These are phyloP conservation scores for Penicillium diatomitis DNA, from an alignment of 495 filamentous ascomycete genomes.

Conservation along the genomic window DNA sequence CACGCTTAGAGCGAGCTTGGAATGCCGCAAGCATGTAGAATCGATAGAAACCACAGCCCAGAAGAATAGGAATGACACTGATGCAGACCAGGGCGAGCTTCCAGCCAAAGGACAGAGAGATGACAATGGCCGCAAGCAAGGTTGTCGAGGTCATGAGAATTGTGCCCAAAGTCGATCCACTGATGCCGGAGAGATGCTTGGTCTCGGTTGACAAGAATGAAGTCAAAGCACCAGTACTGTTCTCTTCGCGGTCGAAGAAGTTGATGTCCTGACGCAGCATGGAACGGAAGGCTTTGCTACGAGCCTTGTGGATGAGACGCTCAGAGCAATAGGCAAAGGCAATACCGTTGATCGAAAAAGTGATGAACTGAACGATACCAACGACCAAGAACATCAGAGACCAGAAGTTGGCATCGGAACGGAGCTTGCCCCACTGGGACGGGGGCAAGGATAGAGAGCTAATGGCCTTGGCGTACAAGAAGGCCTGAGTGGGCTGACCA, in stretches of 20 bases:
- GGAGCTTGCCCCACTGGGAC: conserved; percentile 39
- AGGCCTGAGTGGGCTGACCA: conserved; percentile 77
- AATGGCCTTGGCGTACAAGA: conserved; percentile 89
- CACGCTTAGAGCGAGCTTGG: conserved; percentile 57
- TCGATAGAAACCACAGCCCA: conserved; percentile 76
- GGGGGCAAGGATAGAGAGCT: conserved; percentile 48
- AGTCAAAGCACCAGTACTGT: conserved; percentile 74
- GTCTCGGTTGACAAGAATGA: conserved; percentile 81
- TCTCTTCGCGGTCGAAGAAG: conserved; percentile 81
- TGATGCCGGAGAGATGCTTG: conserved; percentile 74
- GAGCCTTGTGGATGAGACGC: conserved; percentile 68
- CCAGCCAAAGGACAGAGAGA: conserved; percentile 72
- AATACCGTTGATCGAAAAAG: conserved; percentile 58
- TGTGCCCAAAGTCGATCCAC: conserved; percentile 71
- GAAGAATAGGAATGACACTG: conserved; percentile 65
- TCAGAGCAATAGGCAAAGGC: conserved; percentile 81
- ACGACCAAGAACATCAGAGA: conserved; percentile 89
- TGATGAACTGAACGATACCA: conserved; percentile 66
- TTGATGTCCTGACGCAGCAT: conserved; percentile 90
- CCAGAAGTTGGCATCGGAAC: conserved; percentile 77
- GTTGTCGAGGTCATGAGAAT: conserved; percentile 69
- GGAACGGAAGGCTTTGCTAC: conserved; percentile 69
- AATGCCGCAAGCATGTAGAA: conserved; percentile 75
- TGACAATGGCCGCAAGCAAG: conserved; percentile 54
- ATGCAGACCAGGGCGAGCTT: conserved; percentile 82